Percentiles rank a stretch among this genome's conserved stretches.
Evolutionary conservation across 805 yeast species (phyloP).

Genomic region (Pichia exigua): DNA sequence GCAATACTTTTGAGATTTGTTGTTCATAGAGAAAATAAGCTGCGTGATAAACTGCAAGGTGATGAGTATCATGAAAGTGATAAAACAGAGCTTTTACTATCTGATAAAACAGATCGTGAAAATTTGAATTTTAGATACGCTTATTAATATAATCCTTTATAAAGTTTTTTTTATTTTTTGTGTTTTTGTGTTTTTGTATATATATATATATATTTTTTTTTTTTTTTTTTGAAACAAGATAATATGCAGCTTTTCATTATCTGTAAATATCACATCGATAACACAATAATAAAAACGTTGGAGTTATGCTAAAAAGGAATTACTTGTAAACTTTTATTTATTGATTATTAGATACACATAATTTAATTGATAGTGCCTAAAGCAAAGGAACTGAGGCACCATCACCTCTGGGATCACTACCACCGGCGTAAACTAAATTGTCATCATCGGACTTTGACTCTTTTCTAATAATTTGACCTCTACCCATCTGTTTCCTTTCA

Average conservation of each 20-base stretch:
- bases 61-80: not conserved
- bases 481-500: constrained; percentile 37
- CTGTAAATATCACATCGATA: too few species aligned
- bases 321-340: not conserved
- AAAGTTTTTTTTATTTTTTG: not conserved
- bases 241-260: too few species aligned
- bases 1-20: not conserved
- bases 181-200: not conserved
- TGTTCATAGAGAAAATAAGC: not conserved
- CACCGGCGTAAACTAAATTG: constrained; percentile 53
- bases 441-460: constrained; percentile 22
- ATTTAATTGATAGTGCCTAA: not conserved
- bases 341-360: too few species aligned
- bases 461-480: constrained; percentile 66
- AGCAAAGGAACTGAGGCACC: constrained; percentile 59
- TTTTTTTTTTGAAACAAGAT: too few species aligned
- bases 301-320: too few species aligned
- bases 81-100: not conserved
- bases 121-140: not conserved
- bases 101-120: not conserved
- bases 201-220: too few species aligned
- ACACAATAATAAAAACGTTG: too few species aligned
- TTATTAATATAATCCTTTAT: too few species aligned
- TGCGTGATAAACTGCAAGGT: not conserved
- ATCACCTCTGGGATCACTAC: constrained; percentile 80